Conservation (phyloP, 805 yeast genomes). For the Starmerella floris region DNA sequence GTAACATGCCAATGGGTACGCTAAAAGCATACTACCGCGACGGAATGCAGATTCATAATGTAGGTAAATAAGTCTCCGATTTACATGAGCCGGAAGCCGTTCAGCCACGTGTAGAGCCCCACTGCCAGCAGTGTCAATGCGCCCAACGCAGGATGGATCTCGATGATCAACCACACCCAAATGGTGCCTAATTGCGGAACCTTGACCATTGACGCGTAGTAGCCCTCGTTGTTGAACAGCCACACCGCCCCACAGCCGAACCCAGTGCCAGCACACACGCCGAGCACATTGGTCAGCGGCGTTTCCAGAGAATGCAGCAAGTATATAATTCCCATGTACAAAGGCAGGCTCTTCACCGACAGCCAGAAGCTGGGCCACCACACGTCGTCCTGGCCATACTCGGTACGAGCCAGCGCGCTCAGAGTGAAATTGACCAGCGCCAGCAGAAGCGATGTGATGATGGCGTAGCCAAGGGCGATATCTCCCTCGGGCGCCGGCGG, state of each 20-base stretch:
- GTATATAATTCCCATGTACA: constrained; percentile 23
- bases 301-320: constrained; percentile 19
- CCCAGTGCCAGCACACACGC: constrained; percentile 17
- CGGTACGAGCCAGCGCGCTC: constrained; percentile 28
- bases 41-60: too few relatives aligned
- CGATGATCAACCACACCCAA: constrained; percentile 31
- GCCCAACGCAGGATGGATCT: constrained; percentile 29
- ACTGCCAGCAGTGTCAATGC: constrained; percentile 21
- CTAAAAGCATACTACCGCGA: too few relatives aligned
- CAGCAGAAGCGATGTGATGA: constrained; percentile 15
- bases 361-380: constrained; percentile 14
- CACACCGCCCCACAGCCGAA: constrained; percentile 28
- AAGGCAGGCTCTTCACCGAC: constrained; percentile 24
- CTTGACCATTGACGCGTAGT: constrained; percentile 29
- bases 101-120: constrained; percentile 19
- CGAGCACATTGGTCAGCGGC: constrained; percentile 11
- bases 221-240: constrained; percentile 27
- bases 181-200: constrained; percentile 33
- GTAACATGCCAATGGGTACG: too few relatives aligned
- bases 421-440: constrained; percentile 27
- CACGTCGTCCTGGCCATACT: constrained; percentile 25
- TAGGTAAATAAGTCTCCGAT: too few relatives aligned
- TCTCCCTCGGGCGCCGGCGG: background rate
- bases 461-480: constrained; percentile 13
- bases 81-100: constrained; percentile 13